Conservation (phyloP, 805 yeast genomes). For the Ogataea neopini region DNA sequence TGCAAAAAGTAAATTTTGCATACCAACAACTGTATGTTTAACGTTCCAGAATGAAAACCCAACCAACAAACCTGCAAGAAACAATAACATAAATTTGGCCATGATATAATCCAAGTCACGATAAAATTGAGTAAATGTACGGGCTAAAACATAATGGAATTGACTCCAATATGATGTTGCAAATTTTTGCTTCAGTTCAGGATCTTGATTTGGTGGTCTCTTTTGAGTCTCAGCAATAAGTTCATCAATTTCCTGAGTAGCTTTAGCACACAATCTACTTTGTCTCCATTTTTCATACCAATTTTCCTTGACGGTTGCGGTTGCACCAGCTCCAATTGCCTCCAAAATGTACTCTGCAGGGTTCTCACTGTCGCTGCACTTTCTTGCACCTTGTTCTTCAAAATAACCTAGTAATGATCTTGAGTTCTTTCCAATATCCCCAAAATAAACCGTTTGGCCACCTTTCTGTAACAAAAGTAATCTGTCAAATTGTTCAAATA, state of each 20-base stretch:
- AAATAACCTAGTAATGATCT: constrained; percentile 43
- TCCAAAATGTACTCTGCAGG: constrained; percentile 77
- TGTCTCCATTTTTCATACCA: constrained; percentile 64
- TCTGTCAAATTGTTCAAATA: constrained; percentile 45
- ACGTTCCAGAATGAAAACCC: constrained; percentile 47
- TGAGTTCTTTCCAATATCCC: constrained; percentile 50
- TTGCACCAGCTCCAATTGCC: constrained; percentile 79
- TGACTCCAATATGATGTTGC: background rate
- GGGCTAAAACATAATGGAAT: constrained; percentile 8
- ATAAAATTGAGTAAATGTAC: constrained; percentile 23
- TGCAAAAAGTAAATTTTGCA: constrained; percentile 58
- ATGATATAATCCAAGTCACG: constrained; percentile 15
- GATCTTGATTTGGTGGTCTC: constrained; percentile 6
- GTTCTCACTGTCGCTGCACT: constrained; percentile 59
- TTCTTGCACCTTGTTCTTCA: constrained; percentile 57
- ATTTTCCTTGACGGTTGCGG: constrained; percentile 55
- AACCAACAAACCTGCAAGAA: constrained; percentile 40
- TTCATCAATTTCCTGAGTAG: constrained; percentile 31
- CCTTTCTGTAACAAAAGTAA: constrained; percentile 47
- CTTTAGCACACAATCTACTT: constrained; percentile 14
- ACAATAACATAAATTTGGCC: constrained; percentile 43
- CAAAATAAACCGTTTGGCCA: constrained; percentile 53
- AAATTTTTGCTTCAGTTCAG: background rate
- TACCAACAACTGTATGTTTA: constrained; percentile 46
- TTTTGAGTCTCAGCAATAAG: constrained; percentile 17